Base-by-base conservation (phyloP, 768 basidiomycete species). In the Rubroboletus pulcherrimus region DNA sequence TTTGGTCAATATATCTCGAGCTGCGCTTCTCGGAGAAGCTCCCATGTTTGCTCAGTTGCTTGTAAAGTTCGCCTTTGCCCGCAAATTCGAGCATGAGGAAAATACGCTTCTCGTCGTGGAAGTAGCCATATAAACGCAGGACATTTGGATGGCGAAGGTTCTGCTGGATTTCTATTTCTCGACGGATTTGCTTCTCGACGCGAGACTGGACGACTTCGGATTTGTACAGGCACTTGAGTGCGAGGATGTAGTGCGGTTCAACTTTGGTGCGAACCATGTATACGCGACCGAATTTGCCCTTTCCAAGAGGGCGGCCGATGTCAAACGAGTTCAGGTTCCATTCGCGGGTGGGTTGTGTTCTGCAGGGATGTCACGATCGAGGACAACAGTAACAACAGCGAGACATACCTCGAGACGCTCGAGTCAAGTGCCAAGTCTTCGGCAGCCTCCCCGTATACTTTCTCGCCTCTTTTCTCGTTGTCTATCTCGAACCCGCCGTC, bases 11-110 rank as follows among this genome's bases (percentile, higher is more conserved):
- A 71, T 99, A 99, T 70, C 93, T 75, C 15, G 90, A 82, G 64
- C 88, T 90, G 31, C 93, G 78, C 67, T 86, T 86, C 77, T 98
- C 97, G 17, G 86, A 84, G 76, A 98, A 99, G 60, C 80, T 79
- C 12, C 92, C 90, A 49, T 83, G 77, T 70, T 93, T 93, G 63
- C 84, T 86, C 51, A 99, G 82, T 63, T 98, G 94, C 73, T 91
- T 96, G 78, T 98, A 98, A 47, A 99, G 79, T 72, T 99, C 97
- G 31, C 97, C 97, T 64, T 94, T 92, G 47, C 89, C 94, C 0
- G 95, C 96, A 68, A 97, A 98, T 68, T 99, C 97, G 64, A 98
- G 84, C 87, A 98, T 96, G 55, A 98, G 80, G 74, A 98, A 98
- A 63, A 99, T 97, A 24, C 96, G 88, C 68, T 96, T 95, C 69